Percentiles rank a stretch among this genome's conserved stretches.
Conservation (phyloP, 108 stramenopile genomes). For the Cyclotella sp. region DNA sequence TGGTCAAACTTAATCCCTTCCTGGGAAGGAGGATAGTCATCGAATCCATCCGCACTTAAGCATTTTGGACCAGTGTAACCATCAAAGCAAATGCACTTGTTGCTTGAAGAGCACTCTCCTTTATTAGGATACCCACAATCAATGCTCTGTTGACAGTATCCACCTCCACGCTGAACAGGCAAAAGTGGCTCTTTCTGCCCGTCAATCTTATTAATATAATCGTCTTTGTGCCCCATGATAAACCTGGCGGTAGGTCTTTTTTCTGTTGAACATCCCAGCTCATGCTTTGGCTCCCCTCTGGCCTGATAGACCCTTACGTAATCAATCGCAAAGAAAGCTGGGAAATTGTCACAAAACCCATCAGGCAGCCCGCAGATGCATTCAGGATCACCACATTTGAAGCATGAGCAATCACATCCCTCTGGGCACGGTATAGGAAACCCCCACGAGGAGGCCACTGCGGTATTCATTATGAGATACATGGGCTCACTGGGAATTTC, state of each 20-base stretch:
- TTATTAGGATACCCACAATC: constrained; percentile 64
- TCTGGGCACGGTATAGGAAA: constrained; percentile 84
- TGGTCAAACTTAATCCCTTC: constrained; percentile 28
- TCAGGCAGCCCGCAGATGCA: constrained; percentile 85
- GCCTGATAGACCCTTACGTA: constrained; percentile 91
- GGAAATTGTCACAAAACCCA: constrained; percentile 91
- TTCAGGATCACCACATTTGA: constrained; percentile 84
- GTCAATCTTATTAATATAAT: constrained; percentile 72
- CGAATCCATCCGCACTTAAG: constrained; percentile 72
- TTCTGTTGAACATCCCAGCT: constrained; percentile 84
- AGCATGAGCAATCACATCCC: constrained; percentile 82
- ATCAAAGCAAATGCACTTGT: constrained; percentile 65
- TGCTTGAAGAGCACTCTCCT: constrained; percentile 53
- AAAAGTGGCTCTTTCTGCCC: constrained; percentile 68
- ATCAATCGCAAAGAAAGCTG: constrained; percentile 88
- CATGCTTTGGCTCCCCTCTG: constrained; percentile 72
- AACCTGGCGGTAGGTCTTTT: constrained; percentile 79
- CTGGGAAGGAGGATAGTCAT: constrained; percentile 48
- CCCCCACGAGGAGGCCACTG: constrained; percentile 86
- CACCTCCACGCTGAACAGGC: constrained; percentile 70
- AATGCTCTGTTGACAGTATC: constrained; percentile 45
- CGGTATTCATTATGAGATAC: constrained; percentile 91
- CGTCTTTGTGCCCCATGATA: constrained; percentile 83
- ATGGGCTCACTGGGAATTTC: constrained; percentile 90
- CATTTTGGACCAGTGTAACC: constrained; percentile 74